Evolutionary conservation across 164 flowering plant genomes (phyloP), one percentile per base, ranked within the genome.

Genomic region (Piper longum): DNA sequence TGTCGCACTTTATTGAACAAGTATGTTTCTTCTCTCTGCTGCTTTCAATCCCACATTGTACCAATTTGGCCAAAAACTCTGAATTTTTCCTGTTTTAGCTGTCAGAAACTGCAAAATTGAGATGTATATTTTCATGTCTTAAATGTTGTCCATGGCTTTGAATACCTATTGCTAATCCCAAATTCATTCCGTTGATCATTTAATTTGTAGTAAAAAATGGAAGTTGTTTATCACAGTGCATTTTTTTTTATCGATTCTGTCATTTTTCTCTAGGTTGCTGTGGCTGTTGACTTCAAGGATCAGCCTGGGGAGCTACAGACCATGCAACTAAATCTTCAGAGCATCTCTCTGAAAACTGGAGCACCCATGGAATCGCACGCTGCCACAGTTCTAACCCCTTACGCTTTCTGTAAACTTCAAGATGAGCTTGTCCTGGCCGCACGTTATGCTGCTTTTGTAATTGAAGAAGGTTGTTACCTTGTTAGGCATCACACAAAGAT

Each of bases 281-380:
- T 79, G 64, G 86, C 92, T 9, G 81, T 85, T 51, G 98, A 91
- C 70, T 91, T 88, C 59, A 88, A 81, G 81, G 98, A 91, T 74
- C 96, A 88, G 77, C 81, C 96, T 26, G 91, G 90, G 65, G 98
- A 91, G 69, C 96, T 87, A 57, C 95, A 87, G 65, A 87, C 89
- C 54, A 91, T 89, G 98, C 95, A 89, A 71, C 96, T 89, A 75
- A 91, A 91, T 76, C 83, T 89, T 52, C 98, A 91, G 70, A 91
- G 87, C 71, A 84, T 89, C 54, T 78, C 83, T 77, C 78, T 91
- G 43, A 91, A 91, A 75, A 91, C 96, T 14, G 95, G 96, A 16
- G 90, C 98, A 3, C 98, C 98, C 4, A 89, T 89, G 98, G 96
- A 91, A 75, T 84, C 98, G 43, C 91, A 91, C 72, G 96, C 98